Evolutionary conservation across 2,329 filamentous ascomycete genomes (phyloP), one percentile per base, ranked within the genome.

Genomic region (Apiospora sp.): DNA sequence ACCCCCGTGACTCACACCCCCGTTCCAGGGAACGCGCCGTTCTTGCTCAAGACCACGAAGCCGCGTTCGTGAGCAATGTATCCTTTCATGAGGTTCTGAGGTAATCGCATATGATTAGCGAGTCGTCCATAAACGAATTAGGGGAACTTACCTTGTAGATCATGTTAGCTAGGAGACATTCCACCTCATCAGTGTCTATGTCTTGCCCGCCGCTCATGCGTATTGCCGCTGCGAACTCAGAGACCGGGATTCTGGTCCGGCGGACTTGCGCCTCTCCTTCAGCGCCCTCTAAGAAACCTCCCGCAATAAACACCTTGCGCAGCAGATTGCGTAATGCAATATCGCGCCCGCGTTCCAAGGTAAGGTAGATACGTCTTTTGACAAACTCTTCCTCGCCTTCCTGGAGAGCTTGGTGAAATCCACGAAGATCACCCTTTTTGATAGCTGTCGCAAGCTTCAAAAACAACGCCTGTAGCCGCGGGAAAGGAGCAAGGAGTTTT

Each of bases 121-220:
- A 30, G 67, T 48, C 41, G 46, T 48, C 27, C 19, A 22, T 3
- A 4, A 3, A n/a, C 34, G 19, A 64, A 41, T 3, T 19, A 5
- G 22, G 44, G 46, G 51, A 67, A 67, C 83, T 76, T 83, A 97
- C 96, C 91, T 98, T 99, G 87, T 98, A 99, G 74, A 99, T 98
- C 89, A 98, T 94, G 81, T 98, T 98, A 41, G 96, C 94, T 79
- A 99, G 81, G 78, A 98, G 85, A 82, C 96, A 99, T 83, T 99
- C 97, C 4, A 98, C 95, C 83, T 99, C 96, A 80, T 99, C 97
- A 44, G 89, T 88, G 77, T 98, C 96, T 46, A 97, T 86, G 46
- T 87, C 84, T 79, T 93, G 87, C 71, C 87, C 86, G 76, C 89
- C 92, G 70, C 91, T 92, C 77, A 98, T 87, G 79, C 92, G 92